Evolutionary conservation across 1,284 basidiomycete genomes (phyloP), one percentile per base, ranked within the genome.

Genomic region (Fomitopsis betulina): DNA sequence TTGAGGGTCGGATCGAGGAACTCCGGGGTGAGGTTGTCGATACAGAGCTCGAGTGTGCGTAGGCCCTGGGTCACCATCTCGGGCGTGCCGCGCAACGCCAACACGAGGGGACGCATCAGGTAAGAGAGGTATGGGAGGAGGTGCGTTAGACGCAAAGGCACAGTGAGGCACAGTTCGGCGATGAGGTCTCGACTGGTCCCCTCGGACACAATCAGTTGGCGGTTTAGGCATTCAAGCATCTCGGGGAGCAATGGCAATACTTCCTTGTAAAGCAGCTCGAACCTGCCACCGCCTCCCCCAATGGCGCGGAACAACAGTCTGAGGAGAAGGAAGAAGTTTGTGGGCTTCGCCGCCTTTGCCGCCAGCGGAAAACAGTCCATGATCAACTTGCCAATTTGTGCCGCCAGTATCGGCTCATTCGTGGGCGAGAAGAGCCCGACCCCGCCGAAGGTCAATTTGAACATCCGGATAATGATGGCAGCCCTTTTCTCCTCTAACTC

Each of bases 11-110:
- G 98, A 68, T 99, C 97, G 30, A 99, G 82, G 79, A 99, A 99
- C 72, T 99, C 97, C 19, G 96, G 94, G 0, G 96, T 98, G 25
- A 99, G 82, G 69, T 99, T 99, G 78, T 99, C 98, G 70, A 99
- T 98, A 75, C 96, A 99, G n/a, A 99, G 81, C 74, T 99, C 98
- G 59, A 99, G 84, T 0, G 97, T 99, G 5, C 98, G 87, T 35
- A 99, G 79, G 45, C 97, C 97, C 76, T 99, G 97, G 47, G 94
- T 91, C 58, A 99, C 92, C 53, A 98, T 85, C 60, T 99, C 96
- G 4, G 90, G 83, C 40, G 84, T 85, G 23, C 94, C 95, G 61
- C 91, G 88, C 50, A 99, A 78, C 10, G 97, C 96, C 53, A 97
- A 80, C 0, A 96, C 94, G 42, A 99, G 82, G 0, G 97, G 97